A percentile compares a stretch with the other conserved stretches of the same genome.
Evolutionary conservation across 768 basidiomycete species (phyloP).

Genomic region (Pleurotus eryngii): DNA sequence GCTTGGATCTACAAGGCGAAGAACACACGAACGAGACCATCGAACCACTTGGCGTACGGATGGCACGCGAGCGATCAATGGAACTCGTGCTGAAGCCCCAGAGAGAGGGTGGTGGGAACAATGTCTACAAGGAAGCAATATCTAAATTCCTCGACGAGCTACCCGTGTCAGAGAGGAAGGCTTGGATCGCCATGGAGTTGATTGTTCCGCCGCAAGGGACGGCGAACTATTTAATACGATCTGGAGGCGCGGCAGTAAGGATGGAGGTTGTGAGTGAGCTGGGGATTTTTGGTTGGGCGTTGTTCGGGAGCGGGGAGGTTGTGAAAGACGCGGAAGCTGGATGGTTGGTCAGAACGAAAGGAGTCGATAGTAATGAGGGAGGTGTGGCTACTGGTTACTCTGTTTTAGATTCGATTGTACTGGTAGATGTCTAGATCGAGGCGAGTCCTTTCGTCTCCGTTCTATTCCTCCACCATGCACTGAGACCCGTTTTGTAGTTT

Average conservation of each 20-base stretch:
- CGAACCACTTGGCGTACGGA: conserved; percentile 40
- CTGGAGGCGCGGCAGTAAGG: conserved; percentile 53
- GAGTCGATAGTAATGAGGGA: conserved; percentile 87
- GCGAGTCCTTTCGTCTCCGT: neutral
- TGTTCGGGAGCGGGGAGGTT: conserved; percentile 48
- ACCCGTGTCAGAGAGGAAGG: conserved; percentile 58
- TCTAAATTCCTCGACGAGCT: conserved; percentile 70
- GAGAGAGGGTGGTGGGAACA: conserved; percentile 97
- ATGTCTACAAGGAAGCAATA: conserved; percentile 84
- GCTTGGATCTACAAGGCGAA: conserved; percentile 54
- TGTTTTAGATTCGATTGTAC: conserved; percentile 66
- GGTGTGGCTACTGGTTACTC: conserved; percentile 84
- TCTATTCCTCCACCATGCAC: neutral
- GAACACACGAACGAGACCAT: conserved; percentile 20
- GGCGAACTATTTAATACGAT: conserved; percentile 74
- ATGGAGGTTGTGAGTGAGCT: conserved; percentile 83
- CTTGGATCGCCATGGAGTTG: conserved; percentile 96
- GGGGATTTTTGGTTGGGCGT: conserved; percentile 86
- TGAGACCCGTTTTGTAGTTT: neutral
- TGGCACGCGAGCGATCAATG: conserved; percentile 47
- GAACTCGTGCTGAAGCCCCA: conserved; percentile 92
- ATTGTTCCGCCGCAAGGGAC: conserved; percentile 73
- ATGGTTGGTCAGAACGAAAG: conserved; percentile 87
- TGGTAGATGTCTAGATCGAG: conserved; percentile 40
- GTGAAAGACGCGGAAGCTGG: conserved; percentile 64